Evolutionary conservation across 148 eudicot genomes (phyloP).

Genomic region (Vaccinium darrowii): DNA sequence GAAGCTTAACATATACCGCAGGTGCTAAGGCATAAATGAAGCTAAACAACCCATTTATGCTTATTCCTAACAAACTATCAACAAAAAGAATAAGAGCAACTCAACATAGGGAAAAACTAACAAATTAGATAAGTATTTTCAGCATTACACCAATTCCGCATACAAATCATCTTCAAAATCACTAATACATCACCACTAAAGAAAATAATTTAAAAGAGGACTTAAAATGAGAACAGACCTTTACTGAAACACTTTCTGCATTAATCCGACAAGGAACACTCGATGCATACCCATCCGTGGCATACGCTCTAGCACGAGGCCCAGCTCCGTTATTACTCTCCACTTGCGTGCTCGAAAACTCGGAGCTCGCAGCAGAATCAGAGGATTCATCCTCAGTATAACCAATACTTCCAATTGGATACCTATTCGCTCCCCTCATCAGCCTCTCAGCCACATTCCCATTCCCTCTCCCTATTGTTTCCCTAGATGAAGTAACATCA

Average conservation of each 20-base stretch:
- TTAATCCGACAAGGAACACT: slow-evolving; percentile 46
- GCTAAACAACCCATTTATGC: neutral
- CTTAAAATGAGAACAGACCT: slow-evolving; percentile 40
- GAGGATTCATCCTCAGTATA: slow-evolving; percentile 57
- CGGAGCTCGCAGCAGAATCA: slow-evolving; percentile 70
- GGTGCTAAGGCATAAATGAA: neutral
- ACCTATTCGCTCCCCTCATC: slow-evolving; percentile 43
- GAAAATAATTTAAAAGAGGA: neutral
- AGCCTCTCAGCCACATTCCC: slow-evolving; percentile 35
- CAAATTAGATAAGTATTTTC: neutral
- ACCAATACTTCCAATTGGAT: slow-evolving; percentile 37
- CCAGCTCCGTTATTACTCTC: slow-evolving; percentile 36
- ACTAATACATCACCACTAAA: neutral
- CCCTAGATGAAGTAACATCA: slow-evolving; percentile 81
- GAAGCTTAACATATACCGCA: neutral
- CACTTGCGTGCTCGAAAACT: slow-evolving; percentile 57
- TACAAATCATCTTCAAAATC: neutral
- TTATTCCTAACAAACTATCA: neutral
- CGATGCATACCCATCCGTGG: slow-evolving; percentile 48
- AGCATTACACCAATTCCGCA: neutral
- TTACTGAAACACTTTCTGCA: slow-evolving; percentile 22
- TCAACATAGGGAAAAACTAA: neutral
- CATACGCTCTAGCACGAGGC: slow-evolving; percentile 32
- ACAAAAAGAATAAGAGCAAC: neutral
- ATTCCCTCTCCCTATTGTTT: slow-evolving; percentile 45